phyloP scores from a whole-genome alignment of 176 grass and related monocot species.

The Saccharum spontaneum region DNA sequence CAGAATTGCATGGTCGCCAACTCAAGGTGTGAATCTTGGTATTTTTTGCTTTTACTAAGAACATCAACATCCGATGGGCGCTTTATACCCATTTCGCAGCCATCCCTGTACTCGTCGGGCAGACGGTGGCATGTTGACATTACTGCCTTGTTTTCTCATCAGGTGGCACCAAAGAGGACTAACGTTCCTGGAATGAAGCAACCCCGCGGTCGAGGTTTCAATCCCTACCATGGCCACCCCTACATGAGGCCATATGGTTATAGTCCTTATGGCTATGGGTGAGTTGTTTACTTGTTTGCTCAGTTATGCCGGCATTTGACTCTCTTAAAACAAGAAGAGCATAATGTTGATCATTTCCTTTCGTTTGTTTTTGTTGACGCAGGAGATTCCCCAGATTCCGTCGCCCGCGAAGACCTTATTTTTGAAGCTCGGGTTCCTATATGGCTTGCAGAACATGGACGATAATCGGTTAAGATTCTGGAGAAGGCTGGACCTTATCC shows the following conservation, averaged over 20 bases:
- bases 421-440: constrained; percentile 23
- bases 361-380: background rate
- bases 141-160: background rate
- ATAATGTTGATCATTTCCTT: background rate
- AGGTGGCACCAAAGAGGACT: constrained; percentile 76
- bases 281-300: constrained; percentile 13
- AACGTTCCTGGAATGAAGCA: constrained; percentile 83
- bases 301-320: background rate
- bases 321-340: background rate
- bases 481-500: constrained; percentile 5
- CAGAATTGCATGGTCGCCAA: constrained; percentile 71
- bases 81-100: background rate
- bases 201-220: constrained; percentile 56
- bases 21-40: constrained; percentile 45
- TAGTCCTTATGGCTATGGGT: constrained; percentile 75
- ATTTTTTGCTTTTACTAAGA: background rate
- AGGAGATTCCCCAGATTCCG: constrained; percentile 71
- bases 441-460: background rate
- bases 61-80: background rate
- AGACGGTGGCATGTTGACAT: background rate
- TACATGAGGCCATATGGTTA: constrained; percentile 67
- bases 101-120: background rate
- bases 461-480: background rate
- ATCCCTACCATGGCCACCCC: constrained; percentile 58
- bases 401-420: constrained; percentile 53